phyloP scores from a whole-genome alignment of 768 basidiomycete species.

The Pleurotus pulmonarius region DNA sequence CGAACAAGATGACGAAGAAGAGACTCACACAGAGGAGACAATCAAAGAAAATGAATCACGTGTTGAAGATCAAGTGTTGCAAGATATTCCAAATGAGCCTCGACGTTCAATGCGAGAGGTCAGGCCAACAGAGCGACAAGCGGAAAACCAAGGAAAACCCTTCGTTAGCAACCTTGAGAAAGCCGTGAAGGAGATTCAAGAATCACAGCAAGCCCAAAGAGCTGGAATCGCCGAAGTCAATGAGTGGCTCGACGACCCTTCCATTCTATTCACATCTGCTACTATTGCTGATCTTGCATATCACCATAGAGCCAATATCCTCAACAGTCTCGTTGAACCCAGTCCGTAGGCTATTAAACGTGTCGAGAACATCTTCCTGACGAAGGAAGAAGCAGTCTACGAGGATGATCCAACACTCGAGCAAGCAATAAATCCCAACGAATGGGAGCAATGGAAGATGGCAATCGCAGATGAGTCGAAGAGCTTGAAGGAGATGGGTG shows the following conservation, averaged over 20 bases:
- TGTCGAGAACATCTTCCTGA: background rate
- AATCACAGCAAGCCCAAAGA: background rate
- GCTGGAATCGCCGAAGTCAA: background rate
- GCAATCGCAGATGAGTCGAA: constrained; percentile 20
- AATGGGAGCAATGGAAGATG: constrained; percentile 15
- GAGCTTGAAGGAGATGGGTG: constrained; percentile 20
- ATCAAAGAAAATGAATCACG: no score
- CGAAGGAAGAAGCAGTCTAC: background rate
- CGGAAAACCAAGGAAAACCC: background rate
- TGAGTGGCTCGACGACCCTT: background rate
- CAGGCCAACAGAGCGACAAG: background rate
- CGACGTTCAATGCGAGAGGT: background rate
- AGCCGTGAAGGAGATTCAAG: background rate
- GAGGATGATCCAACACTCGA: constrained; percentile 10
- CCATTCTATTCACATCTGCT: background rate
- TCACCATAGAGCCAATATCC: background rate
- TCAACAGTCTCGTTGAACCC: background rate
- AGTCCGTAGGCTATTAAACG: background rate
- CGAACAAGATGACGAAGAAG: background rate
- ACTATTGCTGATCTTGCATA: background rate
- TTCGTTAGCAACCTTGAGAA: background rate
- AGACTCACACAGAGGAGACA: background rate
- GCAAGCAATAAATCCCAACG: constrained; percentile 20
- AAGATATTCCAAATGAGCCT: no score
- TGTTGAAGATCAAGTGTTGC: no score